These are phyloP conservation scores for Boletellus ananas DNA, from an alignment of 768 basidiomycete species.

Conservation along the genomic window DNA sequence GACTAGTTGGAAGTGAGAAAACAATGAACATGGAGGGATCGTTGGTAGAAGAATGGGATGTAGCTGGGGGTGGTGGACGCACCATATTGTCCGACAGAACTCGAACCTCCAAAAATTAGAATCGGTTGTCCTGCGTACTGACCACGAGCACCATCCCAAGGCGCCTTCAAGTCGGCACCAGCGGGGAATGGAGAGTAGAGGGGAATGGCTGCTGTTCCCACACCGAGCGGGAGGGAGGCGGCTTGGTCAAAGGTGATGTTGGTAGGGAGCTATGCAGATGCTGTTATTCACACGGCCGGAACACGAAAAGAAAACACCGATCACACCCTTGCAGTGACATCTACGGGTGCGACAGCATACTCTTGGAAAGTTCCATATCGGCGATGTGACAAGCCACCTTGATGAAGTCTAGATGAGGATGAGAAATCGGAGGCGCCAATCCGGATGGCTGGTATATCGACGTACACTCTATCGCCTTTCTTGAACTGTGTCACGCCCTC, in stretches of 20 bases:
- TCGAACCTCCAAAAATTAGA: slow-evolving; percentile 37
- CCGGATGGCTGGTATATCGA: background rate
- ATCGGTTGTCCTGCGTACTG: slow-evolving; percentile 30
- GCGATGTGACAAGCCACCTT: background rate
- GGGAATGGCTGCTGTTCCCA: slow-evolving; percentile 31
- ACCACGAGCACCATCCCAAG: slow-evolving; percentile 33
- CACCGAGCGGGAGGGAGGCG: slow-evolving; percentile 33
- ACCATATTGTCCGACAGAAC: slow-evolving; percentile 39
- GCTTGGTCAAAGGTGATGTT: slow-evolving; percentile 37
- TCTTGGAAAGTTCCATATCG: slow-evolving; percentile 26
- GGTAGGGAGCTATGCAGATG: slow-evolving; percentile 32
- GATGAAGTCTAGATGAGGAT: slow-evolving; percentile 15
- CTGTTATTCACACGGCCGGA: background rate
- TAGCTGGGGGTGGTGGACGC: background rate
- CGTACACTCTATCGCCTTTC: slow-evolving; percentile 30
- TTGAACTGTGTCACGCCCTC: slow-evolving; percentile 35
- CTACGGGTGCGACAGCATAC: slow-evolving; percentile 22
- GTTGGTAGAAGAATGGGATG: too few relatives aligned
- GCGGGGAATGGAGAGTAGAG: slow-evolving; percentile 29
- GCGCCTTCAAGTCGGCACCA: slow-evolving; percentile 31
- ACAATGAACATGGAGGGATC: too few relatives aligned
- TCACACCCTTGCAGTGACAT: slow-evolving; percentile 15
- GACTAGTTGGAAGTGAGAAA: slow-evolving; percentile 13
- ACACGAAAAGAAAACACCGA: background rate
- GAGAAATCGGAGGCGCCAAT: background rate